Evolutionary conservation across 2,329 filamentous ascomycete genomes (phyloP), one percentile per base, ranked within the genome.

Genomic region (Fusarium ramigenum): DNA sequence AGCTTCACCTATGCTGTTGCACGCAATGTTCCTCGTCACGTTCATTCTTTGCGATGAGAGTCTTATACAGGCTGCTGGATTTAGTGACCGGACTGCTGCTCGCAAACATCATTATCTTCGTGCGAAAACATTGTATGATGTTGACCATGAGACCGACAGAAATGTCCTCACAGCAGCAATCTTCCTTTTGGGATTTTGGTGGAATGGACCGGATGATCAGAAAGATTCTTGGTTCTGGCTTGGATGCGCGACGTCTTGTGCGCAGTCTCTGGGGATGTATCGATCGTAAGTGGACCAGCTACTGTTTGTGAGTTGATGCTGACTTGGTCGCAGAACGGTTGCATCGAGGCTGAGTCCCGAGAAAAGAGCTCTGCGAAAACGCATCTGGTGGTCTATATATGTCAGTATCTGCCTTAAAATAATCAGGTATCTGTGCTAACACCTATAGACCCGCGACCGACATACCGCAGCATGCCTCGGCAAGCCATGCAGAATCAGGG

Each of bases 301-400:
- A 11, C 15, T 1, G 3, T 6, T 2, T 18, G 1, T 2, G 25
- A 5, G 0, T 0, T 11, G 10, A 5, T 15, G 4, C 34, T 69
- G 7, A 75, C 9, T 9, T 6, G 2, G 1, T 4, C 6, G 2
- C 2, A 70, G 73, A 0, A 25, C 59, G 2, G 40, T 61, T 2
- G 46, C 46, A 0, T 60, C 47, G 0, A 59, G 58, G 4, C 5
- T 75, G 4, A 73, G 47, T 1, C 62, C 46, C 0, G 46, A 63
- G 16, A 53, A 58, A 15, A 65, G 42, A 2, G 62, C 74, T 0
- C 2, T 76, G 1, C 62, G 74, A 5, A 76, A 70, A 19, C 58
- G 74, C 0, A 73, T 76, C 4, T 76, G 74, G 74, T 75, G 74
- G 74, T 75, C 74, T 2, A 70, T 76, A 1, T 76, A 76, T 5